Conservation (phyloP, 306 rosid genomes). For the Carpinus fangiana region DNA sequence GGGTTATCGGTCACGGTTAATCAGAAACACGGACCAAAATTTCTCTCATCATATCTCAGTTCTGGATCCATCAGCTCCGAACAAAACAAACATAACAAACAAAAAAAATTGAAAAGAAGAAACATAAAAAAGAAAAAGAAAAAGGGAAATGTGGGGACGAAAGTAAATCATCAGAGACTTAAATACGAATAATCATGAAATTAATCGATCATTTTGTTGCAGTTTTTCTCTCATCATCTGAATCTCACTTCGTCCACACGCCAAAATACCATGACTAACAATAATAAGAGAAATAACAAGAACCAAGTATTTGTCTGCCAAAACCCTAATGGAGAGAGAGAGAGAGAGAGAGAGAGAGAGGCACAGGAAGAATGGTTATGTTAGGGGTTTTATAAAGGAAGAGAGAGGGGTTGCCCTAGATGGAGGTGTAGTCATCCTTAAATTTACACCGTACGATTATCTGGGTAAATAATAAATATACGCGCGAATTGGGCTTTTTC, state of each 20-base stretch:
- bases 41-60: conserved; percentile 10
- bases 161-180: conserved; percentile 2
- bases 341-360: not conserved
- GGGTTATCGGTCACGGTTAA: conserved; percentile 14
- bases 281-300: not conserved
- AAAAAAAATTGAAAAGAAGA: not conserved
- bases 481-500: not conserved
- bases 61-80: not conserved
- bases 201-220: conserved; percentile 3
- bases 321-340: not conserved
- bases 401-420: conserved; percentile 4
- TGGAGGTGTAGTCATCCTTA: not conserved
- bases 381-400: not conserved
- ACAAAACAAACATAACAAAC: too few relatives aligned
- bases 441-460: not conserved
- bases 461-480: not conserved
- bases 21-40: conserved; percentile 16
- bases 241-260: not conserved
- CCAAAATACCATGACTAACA: not conserved
- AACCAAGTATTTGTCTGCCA: too few relatives aligned
- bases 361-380: rapidly evolving
- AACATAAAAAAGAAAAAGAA: not conserved
- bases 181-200: conserved; percentile 6
- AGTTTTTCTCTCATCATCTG: conserved; percentile 7
- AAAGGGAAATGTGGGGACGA: not conserved